Evolutionary conservation across 2,329 filamentous ascomycete species (phyloP).

Genomic region (Colletotrichum sp.): DNA sequence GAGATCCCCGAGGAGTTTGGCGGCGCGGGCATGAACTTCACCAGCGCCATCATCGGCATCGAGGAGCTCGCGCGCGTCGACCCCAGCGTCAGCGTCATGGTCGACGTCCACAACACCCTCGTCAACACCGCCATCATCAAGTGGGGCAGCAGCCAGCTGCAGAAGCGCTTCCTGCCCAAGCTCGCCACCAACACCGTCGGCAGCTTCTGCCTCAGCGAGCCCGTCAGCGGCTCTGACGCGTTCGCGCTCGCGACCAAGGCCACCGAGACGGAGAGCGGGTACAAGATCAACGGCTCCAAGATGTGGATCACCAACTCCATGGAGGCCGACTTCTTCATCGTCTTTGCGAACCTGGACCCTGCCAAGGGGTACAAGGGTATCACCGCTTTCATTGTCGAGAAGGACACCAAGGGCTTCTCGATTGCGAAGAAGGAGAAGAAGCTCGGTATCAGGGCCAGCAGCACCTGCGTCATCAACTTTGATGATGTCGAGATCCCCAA

Average conservation of each 20-base stretch:
- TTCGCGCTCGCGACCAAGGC: conserved; percentile 95
- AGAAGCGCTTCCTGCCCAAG: conserved; percentile 88
- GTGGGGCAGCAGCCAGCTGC: conserved; percentile 76
- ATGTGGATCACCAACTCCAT: conserved; percentile 99
- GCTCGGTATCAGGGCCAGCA: conserved; percentile 93
- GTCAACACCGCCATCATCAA: conserved; percentile 94
- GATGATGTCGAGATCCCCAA: conserved; percentile 93
- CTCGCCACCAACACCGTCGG: conserved; percentile 90
- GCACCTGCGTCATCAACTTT: conserved; percentile 96
- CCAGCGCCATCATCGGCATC: conserved; percentile 91
- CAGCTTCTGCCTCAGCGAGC: conserved; percentile 92
- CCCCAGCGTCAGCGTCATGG: conserved; percentile 92
- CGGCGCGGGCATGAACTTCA: conserved; percentile 99
- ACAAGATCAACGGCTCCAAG: conserved; percentile 88
- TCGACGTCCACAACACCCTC: conserved; percentile 97
- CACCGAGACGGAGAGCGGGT: conserved; percentile 80
- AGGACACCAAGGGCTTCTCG: conserved; percentile 84
- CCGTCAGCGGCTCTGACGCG: conserved; percentile 90
- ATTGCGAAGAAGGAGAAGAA: conserved; percentile 99
- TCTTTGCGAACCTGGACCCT: conserved; percentile 94
- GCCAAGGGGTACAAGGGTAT: conserved; percentile 96
- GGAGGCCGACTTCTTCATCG: conserved; percentile 94
- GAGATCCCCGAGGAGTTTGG: conserved; percentile 98
- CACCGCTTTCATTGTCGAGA: conserved; percentile 94
- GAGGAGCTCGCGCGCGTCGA: conserved; percentile 95